Base-by-base conservation (phyloP, 306 rosid genomes). In the Elaeagnus macrophylla region DNA sequence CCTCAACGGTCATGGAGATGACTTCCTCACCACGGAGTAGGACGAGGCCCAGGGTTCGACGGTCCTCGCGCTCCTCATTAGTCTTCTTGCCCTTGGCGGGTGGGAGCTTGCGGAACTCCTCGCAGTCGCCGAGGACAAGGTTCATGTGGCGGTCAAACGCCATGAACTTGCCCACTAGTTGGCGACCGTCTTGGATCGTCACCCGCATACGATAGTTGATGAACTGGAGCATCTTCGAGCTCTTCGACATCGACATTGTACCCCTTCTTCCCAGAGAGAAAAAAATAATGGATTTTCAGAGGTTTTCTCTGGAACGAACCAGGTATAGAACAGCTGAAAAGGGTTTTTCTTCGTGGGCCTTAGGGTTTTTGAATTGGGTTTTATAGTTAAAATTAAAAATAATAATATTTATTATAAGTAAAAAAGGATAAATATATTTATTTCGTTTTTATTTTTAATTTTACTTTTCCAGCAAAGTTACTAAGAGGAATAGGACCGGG, bases 61-160 rank as follows among this genome's bases (percentile, higher is more conserved):
- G 99, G 45, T 91, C 99, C 47, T 84, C 96, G 1, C 99, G 95
- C 8, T 87, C 95, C 1, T 81, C 93, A 10, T 74, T 32, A 6
- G 61, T 41, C 61, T 86, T 90, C 65, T 87, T 83, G 1, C 97
- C 97, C 45, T 93, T 93, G 0, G 77, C 79, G 0, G 99, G 99
- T 0, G 99, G 96, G 25, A 93, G 88, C 75, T 93, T 93, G 13
- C 99, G 95, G 57, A 93, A 93, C 81, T 93, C 99, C 46, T 93
- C 99, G 56, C 99, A 93, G 66, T 93, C 99, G 12, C 96, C 99
- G 67, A 93, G 75, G 17, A 93, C 96, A 45, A 87, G 96, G 62
- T 93, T 90, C 97, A 90, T 90, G 77, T 90, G 97, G 67, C 97
- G 97, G 58, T 90, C 97, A 79, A 86, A 90, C 52, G 97, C 97